Evolutionary conservation across 2,329 filamentous ascomycete species (phyloP).

Genomic region (Arthrobotrys sphaeroides): DNA sequence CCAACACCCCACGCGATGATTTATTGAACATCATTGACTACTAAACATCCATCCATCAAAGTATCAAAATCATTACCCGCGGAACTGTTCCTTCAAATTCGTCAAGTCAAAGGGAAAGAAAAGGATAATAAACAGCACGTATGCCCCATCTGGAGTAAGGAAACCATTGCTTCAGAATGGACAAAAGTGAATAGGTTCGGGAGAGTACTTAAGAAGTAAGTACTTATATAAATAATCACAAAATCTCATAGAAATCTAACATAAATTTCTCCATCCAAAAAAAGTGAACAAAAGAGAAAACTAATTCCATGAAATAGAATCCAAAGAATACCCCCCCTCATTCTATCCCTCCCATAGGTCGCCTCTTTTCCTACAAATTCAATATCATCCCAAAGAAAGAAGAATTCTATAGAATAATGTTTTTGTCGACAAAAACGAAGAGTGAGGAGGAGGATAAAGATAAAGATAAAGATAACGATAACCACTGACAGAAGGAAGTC

Average conservation of each 20-base stretch:
- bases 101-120: neutral
- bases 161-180: too few relatives aligned
- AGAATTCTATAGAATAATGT: slow-evolving; percentile 32
- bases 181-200: too few relatives aligned
- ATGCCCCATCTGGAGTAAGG: too few relatives aligned
- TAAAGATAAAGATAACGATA: too few relatives aligned
- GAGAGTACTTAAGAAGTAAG: too few relatives aligned
- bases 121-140: too few relatives aligned
- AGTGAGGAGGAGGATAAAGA: too few relatives aligned
- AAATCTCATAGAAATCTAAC: slow-evolving; percentile 36
- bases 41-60: too few relatives aligned
- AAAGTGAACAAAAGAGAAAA: neutral
- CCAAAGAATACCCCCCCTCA: neutral
- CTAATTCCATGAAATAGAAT: slow-evolving; percentile 11
- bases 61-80: too few relatives aligned
- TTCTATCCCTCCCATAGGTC: slow-evolving; percentile 23
- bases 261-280: neutral
- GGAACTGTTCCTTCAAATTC: too few relatives aligned
- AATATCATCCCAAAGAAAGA: slow-evolving; percentile 10
- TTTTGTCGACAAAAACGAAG: neutral
- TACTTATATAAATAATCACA: neutral
- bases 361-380: too few relatives aligned
- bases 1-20: slow-evolving; percentile 47
- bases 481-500: too few relatives aligned
- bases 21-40: slow-evolving; percentile 42